Conservation (phyloP, 352 stramenopile species). For the Achlya hypogyna region DNA sequence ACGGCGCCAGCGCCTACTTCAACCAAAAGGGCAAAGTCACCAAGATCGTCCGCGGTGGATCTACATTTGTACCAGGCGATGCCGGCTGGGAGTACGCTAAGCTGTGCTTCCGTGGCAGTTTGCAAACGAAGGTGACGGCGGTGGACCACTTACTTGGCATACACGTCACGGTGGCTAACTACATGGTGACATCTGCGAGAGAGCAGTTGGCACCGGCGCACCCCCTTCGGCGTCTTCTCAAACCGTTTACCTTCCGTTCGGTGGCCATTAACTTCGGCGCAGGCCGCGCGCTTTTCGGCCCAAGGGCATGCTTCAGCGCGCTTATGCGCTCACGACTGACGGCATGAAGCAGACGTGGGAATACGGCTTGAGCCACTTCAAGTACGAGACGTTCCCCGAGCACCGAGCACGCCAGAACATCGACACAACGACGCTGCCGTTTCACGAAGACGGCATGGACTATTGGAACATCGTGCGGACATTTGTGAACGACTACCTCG, state of each 20-base stretch:
- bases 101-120: not conserved
- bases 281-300: not conserved
- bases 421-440: slow-evolving; percentile 1
- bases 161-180: slow-evolving; percentile 6
- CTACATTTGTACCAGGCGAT: not conserved
- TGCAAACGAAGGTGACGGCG: slow-evolving; percentile 4
- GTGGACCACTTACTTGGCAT: slow-evolving; percentile 10
- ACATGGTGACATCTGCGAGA: not conserved
- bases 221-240: not conserved
- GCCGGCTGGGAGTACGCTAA: slow-evolving; percentile 3
- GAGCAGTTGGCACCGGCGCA: slow-evolving; percentile 3
- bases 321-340: not conserved
- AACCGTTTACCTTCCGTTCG: slow-evolving; percentile 9
- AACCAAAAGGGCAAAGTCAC: not conserved
- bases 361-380: not conserved
- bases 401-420: not conserved
- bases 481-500: slow-evolving; percentile 8
- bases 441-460: slow-evolving; percentile 13
- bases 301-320: slow-evolving; percentile 11
- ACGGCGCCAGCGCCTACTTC: slow-evolving; percentile 1
- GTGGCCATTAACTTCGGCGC: slow-evolving; percentile 10
- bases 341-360: slow-evolving; percentile 16
- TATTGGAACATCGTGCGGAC: slow-evolving; percentile 2
- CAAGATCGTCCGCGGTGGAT: not conserved
- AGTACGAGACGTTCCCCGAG: slow-evolving; percentile 2